These are phyloP conservation scores for Blastobotrys illinoisensis DNA, from an alignment of 1,139 yeast genomes.

Conservation along the genomic window DNA sequence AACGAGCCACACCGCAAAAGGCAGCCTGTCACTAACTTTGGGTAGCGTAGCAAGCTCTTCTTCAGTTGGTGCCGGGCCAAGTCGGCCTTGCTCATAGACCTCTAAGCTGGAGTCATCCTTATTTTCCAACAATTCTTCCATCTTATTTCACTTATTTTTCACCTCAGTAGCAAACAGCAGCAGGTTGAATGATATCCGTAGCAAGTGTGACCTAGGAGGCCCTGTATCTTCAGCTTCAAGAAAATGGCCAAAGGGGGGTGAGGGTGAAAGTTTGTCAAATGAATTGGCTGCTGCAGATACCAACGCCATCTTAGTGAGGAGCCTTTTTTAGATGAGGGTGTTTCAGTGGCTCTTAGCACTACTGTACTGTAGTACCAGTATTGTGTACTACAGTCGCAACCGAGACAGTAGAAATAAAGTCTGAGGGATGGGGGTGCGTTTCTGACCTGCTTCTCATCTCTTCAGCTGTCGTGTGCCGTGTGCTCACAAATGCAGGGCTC, in stretches of 20 bases:
- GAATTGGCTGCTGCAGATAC: too few relatives aligned
- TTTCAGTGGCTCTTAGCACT: too few relatives aligned
- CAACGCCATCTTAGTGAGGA: too few relatives aligned
- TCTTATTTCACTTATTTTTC: not conserved
- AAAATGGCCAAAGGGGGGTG: too few relatives aligned
- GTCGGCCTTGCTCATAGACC: constrained; percentile 29
- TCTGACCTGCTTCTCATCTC: not conserved
- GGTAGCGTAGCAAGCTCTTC: constrained; percentile 45
- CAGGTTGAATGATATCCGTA: too few relatives aligned
- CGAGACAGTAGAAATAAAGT: not conserved
- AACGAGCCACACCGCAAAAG: constrained; percentile 58
- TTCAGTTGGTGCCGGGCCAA: constrained; percentile 37
- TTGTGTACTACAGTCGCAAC: not conserved
- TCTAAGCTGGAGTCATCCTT: constrained; percentile 42
- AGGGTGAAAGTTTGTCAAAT: too few relatives aligned
- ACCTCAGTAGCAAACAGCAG: too few relatives aligned
- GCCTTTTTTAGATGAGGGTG: too few relatives aligned
- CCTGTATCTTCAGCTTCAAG: too few relatives aligned
- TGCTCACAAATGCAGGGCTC: not conserved
- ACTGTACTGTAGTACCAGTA: too few relatives aligned
- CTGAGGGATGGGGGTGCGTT: not conserved
- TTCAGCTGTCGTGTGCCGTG: not conserved
- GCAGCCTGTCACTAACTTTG: constrained; percentile 38
- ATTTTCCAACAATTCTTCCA: not conserved
- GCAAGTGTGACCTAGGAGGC: too few relatives aligned